Base-by-base conservation (phyloP, 208 protist species). In the Crithidia brevicula region DNA sequence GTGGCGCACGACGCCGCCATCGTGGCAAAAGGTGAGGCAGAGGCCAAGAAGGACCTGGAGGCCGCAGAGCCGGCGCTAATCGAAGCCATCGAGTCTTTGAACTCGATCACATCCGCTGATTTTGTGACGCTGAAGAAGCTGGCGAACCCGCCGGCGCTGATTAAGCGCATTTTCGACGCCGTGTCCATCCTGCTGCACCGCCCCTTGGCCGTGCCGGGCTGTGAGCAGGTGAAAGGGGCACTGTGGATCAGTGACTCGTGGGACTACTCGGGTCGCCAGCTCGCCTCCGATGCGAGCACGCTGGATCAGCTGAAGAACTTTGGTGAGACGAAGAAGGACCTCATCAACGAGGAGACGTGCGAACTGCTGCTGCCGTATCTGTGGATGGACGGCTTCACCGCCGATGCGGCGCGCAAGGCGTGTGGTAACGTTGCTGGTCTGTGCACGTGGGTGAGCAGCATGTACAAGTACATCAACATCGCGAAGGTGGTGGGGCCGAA, bases 301-400 rank as follows among this genome's bases (percentile, higher is more conserved):
- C 81, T 95, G 18, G 78, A 97, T 25, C 65, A 83, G 50, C 79
- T 96, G 33, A 88, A 92, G 62, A 81, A 85, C 45, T 93, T 96
- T 67, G 88, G 89, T 61, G 68, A 92, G 59, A 89, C 84, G 30
- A 89, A 94, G 72, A 96, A 96, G 80, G 98, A 99, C 78, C 77
- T 88, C 58, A 99, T 99, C 81, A 99, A 98, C 74, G 98, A 99
- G 74, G 98, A 99, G 83, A 99, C 91, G 57, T 97, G 97, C 76
- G 98, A 99, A 84, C 81, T 99, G 47, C 83, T 99, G 10, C 72
- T 97, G 77, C 98, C 98, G 20, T 99, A 99, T 81, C 64, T 99
- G 25, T 91, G 85, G 70, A 97, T 98, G 82, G 82, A 89, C 16
- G 96, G 98, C 78, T 99, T 98, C 83, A 99, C 82, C 22, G 68